Evolutionary conservation across 2,329 filamentous ascomycete genomes (phyloP), one percentile per base, ranked within the genome.

Genomic region (Aspergillus pseudoglaucus): DNA sequence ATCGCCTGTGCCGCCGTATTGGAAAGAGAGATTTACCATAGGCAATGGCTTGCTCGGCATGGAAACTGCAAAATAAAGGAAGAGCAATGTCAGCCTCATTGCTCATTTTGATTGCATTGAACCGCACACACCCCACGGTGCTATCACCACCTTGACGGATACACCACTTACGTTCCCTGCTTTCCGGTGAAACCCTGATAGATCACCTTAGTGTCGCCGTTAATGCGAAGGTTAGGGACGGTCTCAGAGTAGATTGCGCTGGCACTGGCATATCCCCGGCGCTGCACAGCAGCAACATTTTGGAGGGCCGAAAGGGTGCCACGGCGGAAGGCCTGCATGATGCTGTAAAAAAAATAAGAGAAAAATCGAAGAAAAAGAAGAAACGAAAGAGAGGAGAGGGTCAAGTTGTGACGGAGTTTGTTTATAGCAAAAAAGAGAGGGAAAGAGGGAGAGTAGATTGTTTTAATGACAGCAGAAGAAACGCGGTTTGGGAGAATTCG

Each of bases 131-230:
- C 8, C 17, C 37, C 17, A 15, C 33, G 33, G 6, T n/a, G 17
- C 17, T 18, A 37, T 37, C 33, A n/a, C 33, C 33, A 37, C n/a
- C 14, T 22, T 30, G 25, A 30, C 9, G 33, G 33, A 37, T 37
- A 37, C 22, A 17, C n/a, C 12, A 84, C 85, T 75, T 72, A 90
- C 86, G 87, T 91, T 85, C 89, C 89, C 81, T 95, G 90, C 80
- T 88, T 93, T 70, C 91, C 91, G 48, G 91, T 97, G 74, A 97
- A 97, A 60, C 93, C 93, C 77, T 98, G 93, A 79, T 83, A 97
- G 65, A 97, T 78, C 59, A 98, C 89, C 78, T 93, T 94, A 63
- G 93, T 98, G 60, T 96, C 85, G 70, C 78, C 69, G 74, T 90
- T 95, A 78, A 97, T 90, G 75, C 89, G 87, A 65, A 97, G 82